These are phyloP conservation scores for Gossypium thurberi DNA, from an alignment of 345 rosid genomes.

Conservation along the genomic window DNA sequence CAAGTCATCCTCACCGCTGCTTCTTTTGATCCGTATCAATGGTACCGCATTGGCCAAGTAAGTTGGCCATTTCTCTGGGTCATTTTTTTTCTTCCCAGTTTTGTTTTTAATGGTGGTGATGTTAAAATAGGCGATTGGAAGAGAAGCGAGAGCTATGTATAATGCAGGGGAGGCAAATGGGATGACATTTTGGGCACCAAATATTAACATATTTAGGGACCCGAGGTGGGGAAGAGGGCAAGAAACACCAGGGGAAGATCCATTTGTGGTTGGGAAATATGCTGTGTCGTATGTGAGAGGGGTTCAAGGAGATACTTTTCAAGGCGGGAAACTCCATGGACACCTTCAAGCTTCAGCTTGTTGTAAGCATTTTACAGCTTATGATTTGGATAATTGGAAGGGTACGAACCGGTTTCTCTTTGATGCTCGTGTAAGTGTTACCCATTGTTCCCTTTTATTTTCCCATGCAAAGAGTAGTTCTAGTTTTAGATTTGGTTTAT, in stretches of 20 bases:
- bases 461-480: slow-evolving; percentile 10
- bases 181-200: slow-evolving; percentile 82
- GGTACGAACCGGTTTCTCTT: slow-evolving; percentile 60
- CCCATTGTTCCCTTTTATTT: background rate
- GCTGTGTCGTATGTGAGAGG: slow-evolving; percentile 75
- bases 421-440: slow-evolving; percentile 58
- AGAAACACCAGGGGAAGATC: slow-evolving; percentile 93
- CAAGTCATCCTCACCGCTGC: slow-evolving; percentile 79
- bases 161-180: slow-evolving; percentile 62
- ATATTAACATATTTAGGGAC: slow-evolving; percentile 74
- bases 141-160: slow-evolving; percentile 62
- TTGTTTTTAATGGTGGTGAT: background rate
- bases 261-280: slow-evolving; percentile 47
- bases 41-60: slow-evolving; percentile 90
- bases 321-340: slow-evolving; percentile 35
- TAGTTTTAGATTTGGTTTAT: background rate
- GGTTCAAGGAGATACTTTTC: slow-evolving; percentile 55
- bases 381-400: slow-evolving; percentile 87
- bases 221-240: slow-evolving; percentile 95
- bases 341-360: slow-evolving; percentile 71
- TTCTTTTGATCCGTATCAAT: slow-evolving; percentile 58
- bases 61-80: background rate
- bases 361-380: slow-evolving; percentile 90
- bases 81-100: background rate
- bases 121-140: slow-evolving; percentile 41